These are phyloP conservation scores for Cytospora leucostoma DNA, from an alignment of 2,329 filamentous ascomycete genomes.

Conservation along the genomic window DNA sequence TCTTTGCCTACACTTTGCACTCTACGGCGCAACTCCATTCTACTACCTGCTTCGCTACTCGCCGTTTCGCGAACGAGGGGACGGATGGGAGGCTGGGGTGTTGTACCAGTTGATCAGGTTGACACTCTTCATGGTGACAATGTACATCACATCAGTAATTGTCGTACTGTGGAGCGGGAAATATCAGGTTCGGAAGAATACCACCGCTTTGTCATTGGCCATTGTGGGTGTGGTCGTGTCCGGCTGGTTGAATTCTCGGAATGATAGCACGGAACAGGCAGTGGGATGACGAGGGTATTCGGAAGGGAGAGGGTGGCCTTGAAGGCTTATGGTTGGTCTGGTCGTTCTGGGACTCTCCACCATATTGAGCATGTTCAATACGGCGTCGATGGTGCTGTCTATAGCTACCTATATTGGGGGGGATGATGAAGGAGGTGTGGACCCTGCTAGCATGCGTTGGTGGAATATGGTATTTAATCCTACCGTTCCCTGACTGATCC, in stretches of 20 bases:
- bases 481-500: neutral
- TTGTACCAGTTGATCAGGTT: conserved; percentile 12
- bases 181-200: conserved; percentile 18
- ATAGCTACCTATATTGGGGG: neutral
- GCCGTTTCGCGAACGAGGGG: conserved; percentile 17
- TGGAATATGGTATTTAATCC: neutral
- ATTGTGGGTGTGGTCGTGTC: neutral
- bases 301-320: neutral
- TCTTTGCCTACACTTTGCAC: conserved; percentile 20
- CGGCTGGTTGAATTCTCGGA: conserved; percentile 3
- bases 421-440: neutral
- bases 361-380: neutral
- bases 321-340: neutral
- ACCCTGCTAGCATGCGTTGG: neutral
- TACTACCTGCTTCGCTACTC: conserved; percentile 26
- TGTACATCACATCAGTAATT: conserved; percentile 21
- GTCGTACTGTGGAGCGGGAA: conserved; percentile 8
- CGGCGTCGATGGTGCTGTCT: neutral
- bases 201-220: neutral
- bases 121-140: conserved; percentile 20
- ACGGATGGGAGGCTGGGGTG: conserved; percentile 7
- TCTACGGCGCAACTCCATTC: conserved; percentile 22
- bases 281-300: neutral
- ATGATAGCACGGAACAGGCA: neutral
- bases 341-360: neutral